These are phyloP conservation scores for Epichloe gansuensis DNA, from an alignment of 2,329 filamentous ascomycete genomes.

Conservation along the genomic window DNA sequence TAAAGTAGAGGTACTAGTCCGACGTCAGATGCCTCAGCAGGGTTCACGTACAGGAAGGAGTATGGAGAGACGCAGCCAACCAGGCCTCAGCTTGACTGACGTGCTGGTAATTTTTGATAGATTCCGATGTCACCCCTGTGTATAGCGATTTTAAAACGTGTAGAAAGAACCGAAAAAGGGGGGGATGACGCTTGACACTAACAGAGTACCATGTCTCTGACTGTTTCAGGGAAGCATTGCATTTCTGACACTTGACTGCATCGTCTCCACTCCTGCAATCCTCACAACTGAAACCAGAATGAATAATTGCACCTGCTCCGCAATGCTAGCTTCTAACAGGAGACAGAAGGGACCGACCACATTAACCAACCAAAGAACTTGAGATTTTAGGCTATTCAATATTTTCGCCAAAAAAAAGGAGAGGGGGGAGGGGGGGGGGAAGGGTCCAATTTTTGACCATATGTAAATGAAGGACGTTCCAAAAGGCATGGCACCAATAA, in stretches of 20 bases:
- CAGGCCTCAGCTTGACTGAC: neutral
- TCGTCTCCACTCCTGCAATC: neutral
- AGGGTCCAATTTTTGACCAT: no score
- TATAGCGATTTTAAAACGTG: neutral
- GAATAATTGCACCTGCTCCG: neutral
- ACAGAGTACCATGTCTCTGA: neutral
- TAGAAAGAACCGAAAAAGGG: neutral
- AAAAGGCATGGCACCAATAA: no score
- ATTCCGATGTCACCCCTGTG: neutral
- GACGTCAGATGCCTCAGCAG: neutral
- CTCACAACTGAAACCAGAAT: neutral
- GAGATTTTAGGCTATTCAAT: no score
- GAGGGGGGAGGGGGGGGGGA: no score
- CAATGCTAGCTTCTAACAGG: neutral
- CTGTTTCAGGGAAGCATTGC: neutral
- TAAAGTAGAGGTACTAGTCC: neutral
- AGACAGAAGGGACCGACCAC: neutral
- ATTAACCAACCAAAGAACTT: neutral
- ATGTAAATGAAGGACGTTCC: no score
- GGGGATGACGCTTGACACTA: neutral
- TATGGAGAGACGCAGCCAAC: neutral
- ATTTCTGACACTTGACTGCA: neutral
- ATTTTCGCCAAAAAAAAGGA: no score
- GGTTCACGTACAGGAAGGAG: neutral
- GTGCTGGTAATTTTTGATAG: neutral